A percentile compares a stretch with the other conserved stretches of the same genome.
Evolutionary conservation across 768 basidiomycete genomes (phyloP).

Genomic region (Amanita fuliginea): DNA sequence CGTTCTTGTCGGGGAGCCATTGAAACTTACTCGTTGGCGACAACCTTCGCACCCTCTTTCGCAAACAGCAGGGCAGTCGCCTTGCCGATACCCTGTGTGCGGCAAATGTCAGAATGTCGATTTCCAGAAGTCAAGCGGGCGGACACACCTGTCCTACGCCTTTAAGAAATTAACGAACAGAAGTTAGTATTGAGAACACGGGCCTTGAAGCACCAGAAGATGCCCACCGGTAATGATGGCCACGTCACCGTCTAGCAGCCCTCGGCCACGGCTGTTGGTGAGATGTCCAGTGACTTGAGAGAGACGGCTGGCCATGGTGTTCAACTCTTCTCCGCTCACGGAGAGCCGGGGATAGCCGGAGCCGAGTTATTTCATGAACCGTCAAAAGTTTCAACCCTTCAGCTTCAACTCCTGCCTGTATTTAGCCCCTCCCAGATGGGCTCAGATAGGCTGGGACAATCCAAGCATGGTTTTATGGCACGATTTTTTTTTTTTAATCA

Average conservation of each 20-base stretch:
- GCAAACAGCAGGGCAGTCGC: slow-evolving; percentile 70
- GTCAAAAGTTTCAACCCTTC: too few species aligned
- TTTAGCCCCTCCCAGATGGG: too few species aligned
- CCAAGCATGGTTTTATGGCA: background rate
- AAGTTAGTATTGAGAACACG: background rate
- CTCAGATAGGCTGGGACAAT: too few species aligned
- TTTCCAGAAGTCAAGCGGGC: background rate
- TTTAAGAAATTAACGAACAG: slow-evolving; percentile 12
- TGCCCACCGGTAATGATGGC: slow-evolving; percentile 75
- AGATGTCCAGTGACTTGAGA: slow-evolving; percentile 65
- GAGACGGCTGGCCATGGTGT: slow-evolving; percentile 43
- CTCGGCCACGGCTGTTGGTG: slow-evolving; percentile 38
- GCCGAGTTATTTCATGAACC: background rate
- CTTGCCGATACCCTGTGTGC: slow-evolving; percentile 62
- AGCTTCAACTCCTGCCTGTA: too few species aligned
- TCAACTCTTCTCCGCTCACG: background rate
- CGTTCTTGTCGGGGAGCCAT: background rate
- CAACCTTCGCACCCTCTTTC: slow-evolving; percentile 78
- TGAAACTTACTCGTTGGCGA: slow-evolving; percentile 67
- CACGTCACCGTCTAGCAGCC: slow-evolving; percentile 65
- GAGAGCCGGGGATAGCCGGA: background rate
- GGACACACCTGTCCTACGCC: slow-evolving; percentile 63
- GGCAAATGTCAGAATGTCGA: slow-evolving; percentile 58
- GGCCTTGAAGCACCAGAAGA: background rate
- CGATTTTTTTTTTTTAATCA: background rate